phyloP scores from a whole-genome alignment of 2,329 filamentous ascomycete genomes.

The Sporothrix phasma region DNA sequence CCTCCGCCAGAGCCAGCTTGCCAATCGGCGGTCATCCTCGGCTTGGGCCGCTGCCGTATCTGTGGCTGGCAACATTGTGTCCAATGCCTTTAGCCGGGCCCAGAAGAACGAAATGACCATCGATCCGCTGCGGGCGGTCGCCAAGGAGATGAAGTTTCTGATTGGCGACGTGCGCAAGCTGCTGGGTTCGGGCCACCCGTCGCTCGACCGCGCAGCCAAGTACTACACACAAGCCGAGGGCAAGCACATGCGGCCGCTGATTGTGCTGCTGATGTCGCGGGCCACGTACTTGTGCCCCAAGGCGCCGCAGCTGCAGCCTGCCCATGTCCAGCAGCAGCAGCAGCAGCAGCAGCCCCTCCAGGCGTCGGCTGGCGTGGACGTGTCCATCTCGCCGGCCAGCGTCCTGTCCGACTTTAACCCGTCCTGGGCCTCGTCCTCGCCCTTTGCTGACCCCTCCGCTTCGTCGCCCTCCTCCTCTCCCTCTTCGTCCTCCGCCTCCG shows the following conservation, averaged over 20 bases:
- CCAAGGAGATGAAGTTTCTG: slow-evolving; percentile 92
- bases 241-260: slow-evolving; percentile 89
- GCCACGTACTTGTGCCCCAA: slow-evolving; percentile 75
- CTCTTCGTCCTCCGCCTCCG: slow-evolving; percentile 20
- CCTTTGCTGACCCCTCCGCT: neutral
- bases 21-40: slow-evolving; percentile 33
- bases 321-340: neutral
- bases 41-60: slow-evolving; percentile 67
- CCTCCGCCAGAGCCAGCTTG: neutral
- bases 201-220: slow-evolving; percentile 88
- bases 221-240: slow-evolving; percentile 97
- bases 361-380: slow-evolving; percentile 40
- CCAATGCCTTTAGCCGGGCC: slow-evolving; percentile 53
- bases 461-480: neutral
- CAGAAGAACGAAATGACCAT: slow-evolving; percentile 60
- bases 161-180: slow-evolving; percentile 88
- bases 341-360: slow-evolving; percentile 32
- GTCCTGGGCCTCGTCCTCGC: slow-evolving; percentile 27
- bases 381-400: slow-evolving; percentile 43
- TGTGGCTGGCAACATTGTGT: slow-evolving; percentile 60
- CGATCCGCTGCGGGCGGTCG: slow-evolving; percentile 81
- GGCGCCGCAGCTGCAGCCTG: slow-evolving; percentile 23
- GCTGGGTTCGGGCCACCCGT: slow-evolving; percentile 88
- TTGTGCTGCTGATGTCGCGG: slow-evolving; percentile 92
- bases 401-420: slow-evolving; percentile 78